Percentiles rank a stretch among this genome's conserved stretches.
Evolutionary conservation across 2,329 filamentous ascomycete species (phyloP).

Genomic region (Fusarium graminum): DNA sequence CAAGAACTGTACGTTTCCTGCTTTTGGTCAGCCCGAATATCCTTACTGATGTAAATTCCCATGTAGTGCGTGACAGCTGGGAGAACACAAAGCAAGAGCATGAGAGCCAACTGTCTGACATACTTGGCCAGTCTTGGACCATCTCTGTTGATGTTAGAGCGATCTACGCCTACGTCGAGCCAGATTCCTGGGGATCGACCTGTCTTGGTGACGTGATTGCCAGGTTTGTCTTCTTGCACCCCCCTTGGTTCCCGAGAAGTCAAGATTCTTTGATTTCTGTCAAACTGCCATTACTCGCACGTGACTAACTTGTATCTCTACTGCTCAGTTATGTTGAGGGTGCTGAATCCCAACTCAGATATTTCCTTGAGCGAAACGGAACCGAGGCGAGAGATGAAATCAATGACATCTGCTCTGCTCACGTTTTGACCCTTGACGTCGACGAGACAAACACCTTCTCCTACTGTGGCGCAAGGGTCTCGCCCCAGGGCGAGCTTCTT

Average conservation of each 20-base stretch:
- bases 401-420: conserved; percentile 60
- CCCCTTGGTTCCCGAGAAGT: background rate
- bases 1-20: conserved; percentile 61
- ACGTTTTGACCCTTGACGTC: conserved; percentile 61
- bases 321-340: conserved; percentile 58
- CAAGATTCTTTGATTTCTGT: background rate
- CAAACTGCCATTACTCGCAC: rapidly evolving
- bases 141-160: conserved; percentile 62
- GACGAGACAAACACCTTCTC: conserved; percentile 58
- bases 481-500: conserved; percentile 59
- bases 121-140: conserved; percentile 64
- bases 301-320: background rate
- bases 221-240: conserved; percentile 51
- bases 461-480: conserved; percentile 61
- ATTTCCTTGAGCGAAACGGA: conserved; percentile 55
- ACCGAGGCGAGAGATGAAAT: conserved; percentile 60
- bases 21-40: no score
- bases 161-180: conserved; percentile 62
- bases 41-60: background rate
- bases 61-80: conserved; percentile 65
- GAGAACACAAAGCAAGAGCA: conserved; percentile 61
- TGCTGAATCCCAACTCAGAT: conserved; percentile 57
- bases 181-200: conserved; percentile 57
- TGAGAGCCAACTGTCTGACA: conserved; percentile 59
- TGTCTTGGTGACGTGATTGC: conserved; percentile 61